Conservation (phyloP, 148 eudicot species). For the Nyssa sinensis region DNA sequence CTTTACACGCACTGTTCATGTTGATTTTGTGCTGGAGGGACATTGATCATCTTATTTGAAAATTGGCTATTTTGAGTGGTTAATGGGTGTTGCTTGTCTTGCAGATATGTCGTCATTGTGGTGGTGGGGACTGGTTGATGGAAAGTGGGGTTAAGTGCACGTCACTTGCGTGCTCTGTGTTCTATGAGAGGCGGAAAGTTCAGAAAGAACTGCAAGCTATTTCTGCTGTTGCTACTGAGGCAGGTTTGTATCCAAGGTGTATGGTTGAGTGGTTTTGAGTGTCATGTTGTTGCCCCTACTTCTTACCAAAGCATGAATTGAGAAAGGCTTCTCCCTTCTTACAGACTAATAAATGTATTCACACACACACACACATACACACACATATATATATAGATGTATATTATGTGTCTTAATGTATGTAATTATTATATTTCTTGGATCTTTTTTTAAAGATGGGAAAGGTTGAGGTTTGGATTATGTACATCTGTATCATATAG, state of each 20-base stretch:
- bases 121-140: slow-evolving; percentile 85
- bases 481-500: too few species aligned
- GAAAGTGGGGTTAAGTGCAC: slow-evolving; percentile 90
- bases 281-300: neutral
- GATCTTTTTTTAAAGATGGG: too few species aligned
- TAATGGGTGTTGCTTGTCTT: slow-evolving; percentile 2
- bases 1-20: neutral
- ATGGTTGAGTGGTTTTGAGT: slow-evolving; percentile 87
- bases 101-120: slow-evolving; percentile 94
- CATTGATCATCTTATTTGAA: neutral
- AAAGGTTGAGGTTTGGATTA: too few species aligned
- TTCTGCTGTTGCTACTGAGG: slow-evolving; percentile 52
- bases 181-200: slow-evolving; percentile 80
- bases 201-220: slow-evolving; percentile 76
- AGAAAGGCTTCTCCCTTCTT: neutral
- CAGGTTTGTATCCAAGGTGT: slow-evolving; percentile 77
- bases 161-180: slow-evolving; percentile 82
- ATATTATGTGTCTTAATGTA: neutral
- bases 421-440: neutral
- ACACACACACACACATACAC: too few species aligned
- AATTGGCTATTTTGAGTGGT: neutral
- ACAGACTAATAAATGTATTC: too few species aligned
- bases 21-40: neutral
- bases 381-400: neutral
- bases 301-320: neutral